Conservation (phyloP, 805 yeast species). For the Nematodospora valgi region DNA sequence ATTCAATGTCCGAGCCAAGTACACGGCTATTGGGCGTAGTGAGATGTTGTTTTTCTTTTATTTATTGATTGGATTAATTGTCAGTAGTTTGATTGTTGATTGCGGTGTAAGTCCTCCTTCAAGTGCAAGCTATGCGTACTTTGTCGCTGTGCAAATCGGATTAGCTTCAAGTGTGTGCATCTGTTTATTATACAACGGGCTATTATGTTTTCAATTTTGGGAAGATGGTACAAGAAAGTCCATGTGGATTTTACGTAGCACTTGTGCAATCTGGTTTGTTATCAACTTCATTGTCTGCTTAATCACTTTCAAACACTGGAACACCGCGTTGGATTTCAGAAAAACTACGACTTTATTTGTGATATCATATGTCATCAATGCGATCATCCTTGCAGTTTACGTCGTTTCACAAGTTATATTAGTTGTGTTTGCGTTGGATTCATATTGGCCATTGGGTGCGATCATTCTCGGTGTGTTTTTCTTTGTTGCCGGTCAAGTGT, state of each 20-base stretch:
- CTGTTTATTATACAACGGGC: conserved; percentile 67
- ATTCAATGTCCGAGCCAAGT: conserved; percentile 75
- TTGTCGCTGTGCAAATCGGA: conserved; percentile 80
- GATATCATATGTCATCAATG: conserved; percentile 69
- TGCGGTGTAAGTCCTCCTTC: conserved; percentile 93
- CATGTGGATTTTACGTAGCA: conserved; percentile 50
- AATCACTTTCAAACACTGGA: conserved; percentile 64
- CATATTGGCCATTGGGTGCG: conserved; percentile 92
- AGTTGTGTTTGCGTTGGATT: conserved; percentile 62
- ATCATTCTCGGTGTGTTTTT: conserved; percentile 65
- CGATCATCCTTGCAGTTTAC: conserved; percentile 58
- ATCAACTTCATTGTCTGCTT: conserved; percentile 65
- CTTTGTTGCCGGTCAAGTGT: conserved; percentile 76
- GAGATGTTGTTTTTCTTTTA: conserved; percentile 79
- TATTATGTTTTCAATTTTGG: conserved; percentile 86
- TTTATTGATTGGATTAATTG: conserved; percentile 51
- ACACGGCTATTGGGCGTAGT: conserved; percentile 90
- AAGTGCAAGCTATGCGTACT: conserved; percentile 68
- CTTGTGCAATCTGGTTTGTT: conserved; percentile 56
- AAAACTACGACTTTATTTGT: conserved; percentile 69
- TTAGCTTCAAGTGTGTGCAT: conserved; percentile 68
- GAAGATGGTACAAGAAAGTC: conserved; percentile 84
- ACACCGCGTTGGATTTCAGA: conserved; percentile 47
- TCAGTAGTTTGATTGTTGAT: conserved; percentile 74
- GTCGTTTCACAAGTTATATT: conserved; percentile 65